These are phyloP conservation scores for Pisolithus albus DNA, from an alignment of 768 basidiomycete genomes.

Conservation along the genomic window DNA sequence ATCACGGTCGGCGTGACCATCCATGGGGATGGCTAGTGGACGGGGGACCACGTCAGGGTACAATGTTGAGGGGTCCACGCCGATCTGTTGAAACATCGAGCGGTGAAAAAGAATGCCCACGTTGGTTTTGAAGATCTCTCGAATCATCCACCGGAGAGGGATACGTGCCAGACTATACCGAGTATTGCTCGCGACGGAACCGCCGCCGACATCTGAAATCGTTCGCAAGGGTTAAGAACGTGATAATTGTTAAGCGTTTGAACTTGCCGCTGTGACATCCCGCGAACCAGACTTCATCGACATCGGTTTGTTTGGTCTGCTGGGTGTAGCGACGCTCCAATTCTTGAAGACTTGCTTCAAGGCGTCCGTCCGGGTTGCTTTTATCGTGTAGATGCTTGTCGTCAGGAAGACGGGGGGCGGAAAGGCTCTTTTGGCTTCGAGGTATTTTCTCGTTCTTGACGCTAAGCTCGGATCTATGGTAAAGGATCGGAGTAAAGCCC, in stretches of 20 bases:
- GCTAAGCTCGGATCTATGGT: slow-evolving; percentile 38
- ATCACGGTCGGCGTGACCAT: background rate
- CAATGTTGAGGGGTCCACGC: slow-evolving; percentile 37
- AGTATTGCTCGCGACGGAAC: slow-evolving; percentile 50
- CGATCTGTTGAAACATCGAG: slow-evolving; percentile 35
- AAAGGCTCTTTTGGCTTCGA: slow-evolving; percentile 21
- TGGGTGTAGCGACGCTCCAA: slow-evolving; percentile 35
- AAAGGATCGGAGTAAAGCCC: slow-evolving; percentile 28
- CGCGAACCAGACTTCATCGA: slow-evolving; percentile 77
- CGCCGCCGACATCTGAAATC: slow-evolving; percentile 42
- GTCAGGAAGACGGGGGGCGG: too few species aligned
- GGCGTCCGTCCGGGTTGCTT: too few species aligned
- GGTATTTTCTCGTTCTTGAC: slow-evolving; percentile 47
- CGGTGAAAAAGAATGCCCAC: slow-evolving; percentile 54
- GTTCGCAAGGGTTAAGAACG: background rate
- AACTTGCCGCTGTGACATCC: slow-evolving; percentile 62
- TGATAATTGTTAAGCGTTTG: background rate
- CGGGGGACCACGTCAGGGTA: slow-evolving; percentile 37
- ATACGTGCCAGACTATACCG: slow-evolving; percentile 61
- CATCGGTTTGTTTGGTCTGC: slow-evolving; percentile 41
- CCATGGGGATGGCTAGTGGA: slow-evolving; percentile 28
- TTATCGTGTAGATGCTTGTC: too few species aligned
- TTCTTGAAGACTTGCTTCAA: slow-evolving; percentile 12
- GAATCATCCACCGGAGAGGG: slow-evolving; percentile 72
- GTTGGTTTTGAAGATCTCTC: slow-evolving; percentile 51